These are phyloP conservation scores for Leccinum aurantiacum DNA, from an alignment of 768 basidiomycete genomes.

Conservation along the genomic window DNA sequence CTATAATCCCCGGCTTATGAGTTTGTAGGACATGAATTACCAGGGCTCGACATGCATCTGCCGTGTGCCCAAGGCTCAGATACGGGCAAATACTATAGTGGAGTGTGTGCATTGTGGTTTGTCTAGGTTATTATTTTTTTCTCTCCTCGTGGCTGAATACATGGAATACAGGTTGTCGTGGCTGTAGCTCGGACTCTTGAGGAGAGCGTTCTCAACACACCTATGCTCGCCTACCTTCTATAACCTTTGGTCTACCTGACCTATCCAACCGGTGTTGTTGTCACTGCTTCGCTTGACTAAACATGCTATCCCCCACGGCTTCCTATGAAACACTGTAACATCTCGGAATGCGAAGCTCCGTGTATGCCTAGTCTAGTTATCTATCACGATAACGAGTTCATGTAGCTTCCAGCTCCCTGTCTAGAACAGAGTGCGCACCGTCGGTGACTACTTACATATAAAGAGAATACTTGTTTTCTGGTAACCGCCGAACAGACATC, in stretches of 20 bases:
- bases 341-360: conserved; percentile 1
- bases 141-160: conserved; percentile 10
- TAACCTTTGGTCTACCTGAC: background rate
- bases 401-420: background rate
- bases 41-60: conserved; percentile 98
- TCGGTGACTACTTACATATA: background rate
- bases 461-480: conserved; percentile 7
- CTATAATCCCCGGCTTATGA: conserved; percentile 11
- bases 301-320: background rate
- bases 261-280: background rate
- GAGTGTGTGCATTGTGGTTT: conserved; percentile 97
- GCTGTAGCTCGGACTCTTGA: conserved; percentile 87
- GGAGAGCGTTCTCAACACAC: background rate
- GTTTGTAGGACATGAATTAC: conserved; percentile 92
- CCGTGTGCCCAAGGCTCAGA: conserved; percentile 91
- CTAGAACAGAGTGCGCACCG: background rate
- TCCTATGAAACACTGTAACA: background rate
- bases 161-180: conserved; percentile 68
- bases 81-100: conserved; percentile 86
- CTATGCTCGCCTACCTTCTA: background rate
- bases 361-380: conserved; percentile 4
- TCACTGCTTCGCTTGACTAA: background rate
- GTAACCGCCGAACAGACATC: background rate
- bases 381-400: background rate
- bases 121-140: conserved; percentile 32